These are phyloP conservation scores for Amanita rimosa DNA, from an alignment of 768 basidiomycete genomes.

Conservation along the genomic window DNA sequence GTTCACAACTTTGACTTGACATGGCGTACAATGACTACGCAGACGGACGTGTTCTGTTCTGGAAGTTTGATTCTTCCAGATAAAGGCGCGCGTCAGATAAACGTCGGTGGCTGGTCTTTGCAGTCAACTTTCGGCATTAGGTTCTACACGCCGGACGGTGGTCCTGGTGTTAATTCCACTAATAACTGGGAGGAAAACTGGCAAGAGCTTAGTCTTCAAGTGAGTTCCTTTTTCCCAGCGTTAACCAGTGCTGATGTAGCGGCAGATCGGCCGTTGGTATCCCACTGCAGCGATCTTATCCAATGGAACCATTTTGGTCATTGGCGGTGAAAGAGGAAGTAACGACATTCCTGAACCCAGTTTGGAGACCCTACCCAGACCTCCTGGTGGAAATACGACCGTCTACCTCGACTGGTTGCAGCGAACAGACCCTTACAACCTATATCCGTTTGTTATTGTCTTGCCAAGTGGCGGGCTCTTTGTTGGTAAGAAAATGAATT, in stretches of 20 bases:
- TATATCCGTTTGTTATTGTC: constrained; percentile 69
- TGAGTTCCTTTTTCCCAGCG: constrained; percentile 13
- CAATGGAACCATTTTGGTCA: constrained; percentile 64
- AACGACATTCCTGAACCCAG: constrained; percentile 58
- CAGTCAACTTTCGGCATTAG: constrained; percentile 65
- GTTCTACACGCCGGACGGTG: constrained; percentile 62
- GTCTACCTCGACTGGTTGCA: constrained; percentile 53
- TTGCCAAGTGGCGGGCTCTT: constrained; percentile 64
- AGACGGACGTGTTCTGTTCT: constrained; percentile 75
- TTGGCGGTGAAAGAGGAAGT: constrained; percentile 66
- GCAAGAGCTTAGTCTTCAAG: constrained; percentile 47
- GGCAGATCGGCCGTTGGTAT: constrained; percentile 60
- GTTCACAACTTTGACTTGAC: constrained; percentile 35
- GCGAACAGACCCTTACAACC: constrained; percentile 69
- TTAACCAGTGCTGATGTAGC: neutral
- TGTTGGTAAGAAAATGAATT: constrained; percentile 33
- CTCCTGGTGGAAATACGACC: constrained; percentile 49
- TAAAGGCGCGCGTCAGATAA: constrained; percentile 53
- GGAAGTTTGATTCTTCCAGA: constrained; percentile 67
- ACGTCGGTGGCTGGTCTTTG: constrained; percentile 62
- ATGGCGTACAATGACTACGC: constrained; percentile 70
- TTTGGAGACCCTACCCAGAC: constrained; percentile 61
- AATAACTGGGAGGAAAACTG: constrained; percentile 75
- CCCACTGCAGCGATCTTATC: constrained; percentile 56
- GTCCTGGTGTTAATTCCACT: constrained; percentile 56